Evolutionary conservation across 2,329 filamentous ascomycete species (phyloP).

Genomic region (Monosporascus sp.): DNA sequence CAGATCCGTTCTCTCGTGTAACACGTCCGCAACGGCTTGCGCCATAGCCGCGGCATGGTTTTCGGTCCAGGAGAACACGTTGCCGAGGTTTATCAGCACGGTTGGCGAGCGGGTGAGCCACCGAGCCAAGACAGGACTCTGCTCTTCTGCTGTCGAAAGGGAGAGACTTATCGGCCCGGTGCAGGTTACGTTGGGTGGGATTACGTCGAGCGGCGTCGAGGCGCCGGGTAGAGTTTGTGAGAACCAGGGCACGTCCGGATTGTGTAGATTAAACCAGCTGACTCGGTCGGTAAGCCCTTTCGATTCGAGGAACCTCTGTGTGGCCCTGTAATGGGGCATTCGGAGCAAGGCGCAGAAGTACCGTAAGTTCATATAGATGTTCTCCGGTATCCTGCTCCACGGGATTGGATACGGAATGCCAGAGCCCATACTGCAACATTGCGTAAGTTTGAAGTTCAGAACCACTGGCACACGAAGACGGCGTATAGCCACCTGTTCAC

Average conservation of each 20-base stretch:
- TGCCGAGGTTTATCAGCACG: slow-evolving; percentile 23
- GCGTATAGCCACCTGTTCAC: too few relatives aligned
- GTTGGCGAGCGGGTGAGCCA: slow-evolving; percentile 18
- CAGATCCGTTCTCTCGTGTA: slow-evolving; percentile 13
- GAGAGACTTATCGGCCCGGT: slow-evolving; percentile 13
- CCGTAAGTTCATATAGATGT: slow-evolving; percentile 11
- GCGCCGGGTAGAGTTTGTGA: slow-evolving; percentile 10
- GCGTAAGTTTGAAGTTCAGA: too few relatives aligned
- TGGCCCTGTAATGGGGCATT: slow-evolving; percentile 4
- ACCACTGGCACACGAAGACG: too few relatives aligned
- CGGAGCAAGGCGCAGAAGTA: slow-evolving; percentile 8
- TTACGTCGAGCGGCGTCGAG: slow-evolving; percentile 9
- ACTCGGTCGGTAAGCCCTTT: slow-evolving; percentile 8
- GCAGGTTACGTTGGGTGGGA: slow-evolving; percentile 14
- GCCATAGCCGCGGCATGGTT: slow-evolving; percentile 22
- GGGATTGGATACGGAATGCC: slow-evolving; percentile 15
- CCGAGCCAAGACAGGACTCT: slow-evolving; percentile 2
- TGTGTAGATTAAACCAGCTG: slow-evolving; percentile 5
- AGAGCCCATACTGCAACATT: slow-evolving; percentile 8
- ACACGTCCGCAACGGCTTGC: slow-evolving; percentile 13
- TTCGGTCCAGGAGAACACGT: slow-evolving; percentile 14
- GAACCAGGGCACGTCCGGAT: slow-evolving; percentile 10
- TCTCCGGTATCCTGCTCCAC: slow-evolving; percentile 12
- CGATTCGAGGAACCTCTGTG: slow-evolving; percentile 5
- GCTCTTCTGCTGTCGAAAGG: slow-evolving; percentile 5